Evolutionary conservation across 139 green algal genomes (phyloP).

Genomic region (Coelastrella sp.): DNA sequence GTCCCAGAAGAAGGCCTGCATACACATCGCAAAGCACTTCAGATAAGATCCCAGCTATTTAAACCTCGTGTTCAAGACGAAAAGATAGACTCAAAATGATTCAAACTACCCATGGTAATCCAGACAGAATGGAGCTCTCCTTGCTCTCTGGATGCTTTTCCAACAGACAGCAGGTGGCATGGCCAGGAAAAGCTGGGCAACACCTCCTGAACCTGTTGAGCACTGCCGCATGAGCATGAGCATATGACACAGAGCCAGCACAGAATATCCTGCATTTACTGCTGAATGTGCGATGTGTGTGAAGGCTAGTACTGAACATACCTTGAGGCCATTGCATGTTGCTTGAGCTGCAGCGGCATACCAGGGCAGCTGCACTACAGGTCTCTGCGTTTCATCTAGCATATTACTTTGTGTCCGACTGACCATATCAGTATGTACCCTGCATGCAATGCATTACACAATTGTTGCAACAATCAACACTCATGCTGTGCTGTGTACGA

Average conservation of each 20-base stretch:
- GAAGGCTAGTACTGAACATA: background rate
- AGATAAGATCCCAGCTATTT: background rate
- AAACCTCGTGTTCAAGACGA: background rate
- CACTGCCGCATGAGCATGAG: too few relatives aligned
- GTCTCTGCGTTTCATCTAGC: background rate
- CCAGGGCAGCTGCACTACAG: background rate
- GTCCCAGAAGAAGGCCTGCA: slow-evolving; percentile 58
- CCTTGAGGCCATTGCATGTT: background rate
- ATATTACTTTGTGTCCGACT: background rate
- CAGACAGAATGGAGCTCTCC: too few relatives aligned
- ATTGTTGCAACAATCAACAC: background rate
- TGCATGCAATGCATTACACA: background rate
- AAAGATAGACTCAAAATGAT: background rate
- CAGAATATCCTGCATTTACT: too few relatives aligned
- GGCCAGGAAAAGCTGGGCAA: too few relatives aligned
- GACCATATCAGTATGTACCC: background rate
- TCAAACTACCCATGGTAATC: too few relatives aligned
- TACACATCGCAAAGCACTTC: background rate
- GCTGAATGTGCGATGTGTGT: background rate
- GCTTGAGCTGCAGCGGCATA: background rate
- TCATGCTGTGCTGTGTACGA: background rate
- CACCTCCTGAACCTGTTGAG: too few relatives aligned
- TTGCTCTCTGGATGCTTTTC: too few relatives aligned
- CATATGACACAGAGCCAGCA: background rate
- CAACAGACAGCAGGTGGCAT: too few relatives aligned